Evolutionary conservation across 257 asterid species (phyloP), one percentile per base, ranked within the genome.

Genomic region (Ilex asprella): DNA sequence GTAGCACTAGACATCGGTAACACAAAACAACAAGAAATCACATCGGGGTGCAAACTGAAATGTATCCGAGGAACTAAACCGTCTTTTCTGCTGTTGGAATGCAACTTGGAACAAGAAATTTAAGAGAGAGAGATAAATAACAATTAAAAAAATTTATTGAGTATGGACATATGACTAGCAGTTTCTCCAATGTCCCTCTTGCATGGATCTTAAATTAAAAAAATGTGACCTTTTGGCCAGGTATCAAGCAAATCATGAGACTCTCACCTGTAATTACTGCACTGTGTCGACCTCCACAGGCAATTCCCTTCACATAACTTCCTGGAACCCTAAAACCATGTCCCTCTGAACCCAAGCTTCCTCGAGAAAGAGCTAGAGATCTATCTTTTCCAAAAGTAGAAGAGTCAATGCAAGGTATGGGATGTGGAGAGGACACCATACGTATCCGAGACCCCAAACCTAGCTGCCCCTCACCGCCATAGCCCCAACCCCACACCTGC

Each of bases 401-500:
- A 32, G 91, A 71, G 65, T 84, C 95, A 61, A 86, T 74, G 87
- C 96, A 93, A 50, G 95, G 95, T 62, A 93, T 67, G 31, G 87
- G 97, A 78, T 93, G 99, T 43, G 99, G 97, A 68, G 99, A 89
- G 56, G 97, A 87, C 60, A 89, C 94, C 96, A 87, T 93, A 59
- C 95, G 87, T 67, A 93, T 81, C 54, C 95, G 78, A 60, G 97
- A 89, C 55, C 99, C 99, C 75, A 93, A 56, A 29, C 99, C 99
- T 67, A 93, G 84, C 80, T 93, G 99, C 56, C 99, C 99, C 67
- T 87, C 99, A 65, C 99, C 99, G 63, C 99, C 99, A 70, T 93
- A 87, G 70, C 99, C 99, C 99, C 99, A 93, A 72, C 97, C 92
- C 97, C 97, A 93, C 67, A 93, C 97, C 81, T 89, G 97, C 72